A percentile compares a stretch with the other conserved stretches of the same genome.
phyloP scores from a whole-genome alignment of 2,329 filamentous ascomycete genomes.

The Dothideomycetes sp. region DNA sequence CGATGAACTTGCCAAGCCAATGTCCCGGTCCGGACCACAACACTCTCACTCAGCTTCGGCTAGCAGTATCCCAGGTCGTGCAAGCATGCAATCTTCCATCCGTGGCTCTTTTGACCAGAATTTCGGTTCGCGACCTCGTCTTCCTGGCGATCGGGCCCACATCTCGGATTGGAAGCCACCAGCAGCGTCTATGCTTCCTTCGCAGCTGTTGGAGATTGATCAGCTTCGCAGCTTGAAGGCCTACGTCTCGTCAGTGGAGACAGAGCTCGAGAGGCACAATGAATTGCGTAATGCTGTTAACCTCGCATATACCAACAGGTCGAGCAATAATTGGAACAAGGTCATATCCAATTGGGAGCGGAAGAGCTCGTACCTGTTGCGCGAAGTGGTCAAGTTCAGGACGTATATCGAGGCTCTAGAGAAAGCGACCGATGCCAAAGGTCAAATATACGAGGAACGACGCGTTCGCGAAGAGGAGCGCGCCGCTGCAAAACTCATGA shows the following conservation, averaged over 20 bases:
- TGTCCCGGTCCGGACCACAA: not conserved
- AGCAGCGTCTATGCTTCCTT: slow-evolving; percentile 80
- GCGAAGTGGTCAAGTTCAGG: slow-evolving; percentile 92
- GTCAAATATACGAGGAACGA: slow-evolving; percentile 45
- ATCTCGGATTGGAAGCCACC: slow-evolving; percentile 87
- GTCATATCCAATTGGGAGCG: slow-evolving; percentile 96
- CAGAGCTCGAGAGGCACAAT: slow-evolving; percentile 79
- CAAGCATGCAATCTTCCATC: slow-evolving; percentile 42
- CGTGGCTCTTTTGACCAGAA: slow-evolving; percentile 50
- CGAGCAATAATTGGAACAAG: slow-evolving; percentile 68
- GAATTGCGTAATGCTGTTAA: slow-evolving; percentile 79
- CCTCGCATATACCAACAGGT: slow-evolving; percentile 73
- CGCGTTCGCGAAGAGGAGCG: slow-evolving; percentile 7
- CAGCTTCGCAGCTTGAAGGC: slow-evolving; percentile 65
- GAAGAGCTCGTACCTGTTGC: slow-evolving; percentile 82
- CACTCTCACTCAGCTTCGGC: slow-evolving; percentile 18
- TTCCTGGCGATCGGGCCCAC: slow-evolving; percentile 75
- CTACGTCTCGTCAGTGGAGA: slow-evolving; percentile 80
- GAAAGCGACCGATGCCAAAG: slow-evolving; percentile 59
- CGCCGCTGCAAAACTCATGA: slow-evolving; percentile 3
- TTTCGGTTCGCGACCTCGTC: slow-evolving; percentile 49
- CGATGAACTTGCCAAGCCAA: slow-evolving; percentile 3
- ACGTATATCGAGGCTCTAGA: slow-evolving; percentile 86
- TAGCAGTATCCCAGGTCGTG: slow-evolving; percentile 18
- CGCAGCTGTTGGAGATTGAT: slow-evolving; percentile 66